Conservation (phyloP, 768 basidiomycete species). For the Suillus variegatus region DNA sequence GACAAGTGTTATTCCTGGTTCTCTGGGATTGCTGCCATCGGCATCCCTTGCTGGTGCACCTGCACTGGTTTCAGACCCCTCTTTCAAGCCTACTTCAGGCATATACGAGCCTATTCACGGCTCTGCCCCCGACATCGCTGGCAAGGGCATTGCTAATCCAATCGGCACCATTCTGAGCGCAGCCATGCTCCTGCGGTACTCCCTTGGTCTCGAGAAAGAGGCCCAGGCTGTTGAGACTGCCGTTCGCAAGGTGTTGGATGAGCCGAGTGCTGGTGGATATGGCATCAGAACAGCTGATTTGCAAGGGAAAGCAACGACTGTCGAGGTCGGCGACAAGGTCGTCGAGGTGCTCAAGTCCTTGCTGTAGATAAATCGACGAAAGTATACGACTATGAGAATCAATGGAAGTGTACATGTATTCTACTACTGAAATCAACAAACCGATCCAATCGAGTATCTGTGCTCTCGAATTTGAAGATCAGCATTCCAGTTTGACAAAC, state of each 20-base stretch:
- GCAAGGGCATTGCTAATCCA: constrained; percentile 90
- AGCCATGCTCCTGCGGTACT: constrained; percentile 93
- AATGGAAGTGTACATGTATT: neutral
- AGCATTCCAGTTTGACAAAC: neutral
- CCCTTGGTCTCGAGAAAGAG: constrained; percentile 83
- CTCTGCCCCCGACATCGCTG: constrained; percentile 95
- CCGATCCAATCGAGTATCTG: neutral
- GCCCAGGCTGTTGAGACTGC: constrained; percentile 87
- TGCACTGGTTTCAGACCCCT: constrained; percentile 47
- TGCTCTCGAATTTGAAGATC: neutral
- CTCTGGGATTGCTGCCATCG: constrained; percentile 93
- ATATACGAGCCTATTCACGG: constrained; percentile 98
- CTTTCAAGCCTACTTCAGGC: constrained; percentile 79
- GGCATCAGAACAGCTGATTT: constrained; percentile 87
- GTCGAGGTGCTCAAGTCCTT: constrained; percentile 68
- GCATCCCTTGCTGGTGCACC: constrained; percentile 94
- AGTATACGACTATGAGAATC: neutral
- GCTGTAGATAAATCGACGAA: constrained; percentile 36
- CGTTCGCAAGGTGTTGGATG: constrained; percentile 88
- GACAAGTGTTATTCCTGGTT: constrained; percentile 95
- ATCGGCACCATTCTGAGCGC: constrained; percentile 94
- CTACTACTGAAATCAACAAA: neutral
- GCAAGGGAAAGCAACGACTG: constrained; percentile 74
- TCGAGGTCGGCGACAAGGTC: constrained; percentile 82
- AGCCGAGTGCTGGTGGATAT: constrained; percentile 62